phyloP scores from a whole-genome alignment of 495 filamentous ascomycete genomes.

The Penicillium verhagenii region DNA sequence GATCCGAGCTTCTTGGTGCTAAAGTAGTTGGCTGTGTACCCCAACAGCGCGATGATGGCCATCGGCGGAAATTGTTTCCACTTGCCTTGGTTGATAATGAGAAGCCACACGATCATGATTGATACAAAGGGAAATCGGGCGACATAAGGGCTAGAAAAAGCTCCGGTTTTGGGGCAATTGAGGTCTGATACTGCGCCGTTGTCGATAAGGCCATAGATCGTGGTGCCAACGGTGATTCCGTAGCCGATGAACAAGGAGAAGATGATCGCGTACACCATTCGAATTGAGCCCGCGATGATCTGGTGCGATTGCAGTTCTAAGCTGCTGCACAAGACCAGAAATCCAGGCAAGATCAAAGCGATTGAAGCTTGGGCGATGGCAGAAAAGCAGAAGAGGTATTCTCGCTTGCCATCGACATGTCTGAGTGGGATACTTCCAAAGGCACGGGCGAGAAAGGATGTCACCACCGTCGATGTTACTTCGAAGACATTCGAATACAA shows the following conservation, averaged over 20 bases:
- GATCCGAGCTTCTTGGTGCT: conserved; percentile 64
- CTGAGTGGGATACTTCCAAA: conserved; percentile 71
- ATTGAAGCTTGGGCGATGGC: conserved; percentile 88
- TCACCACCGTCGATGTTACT: conserved; percentile 75
- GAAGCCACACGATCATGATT: conserved; percentile 58
- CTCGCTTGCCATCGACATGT: conserved; percentile 36
- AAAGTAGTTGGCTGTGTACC: conserved; percentile 83
- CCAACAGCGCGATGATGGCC: conserved; percentile 71
- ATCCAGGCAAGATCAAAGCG: conserved; percentile 85
- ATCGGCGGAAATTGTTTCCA: conserved; percentile 86
- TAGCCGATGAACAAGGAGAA: conserved; percentile 92
- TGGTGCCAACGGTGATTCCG: conserved; percentile 88
- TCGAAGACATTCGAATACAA: conserved; percentile 82
- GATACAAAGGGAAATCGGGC: conserved; percentile 49
- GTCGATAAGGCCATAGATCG: conserved; percentile 81
- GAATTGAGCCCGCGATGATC: conserved; percentile 86
- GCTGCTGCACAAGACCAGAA: conserved; percentile 74
- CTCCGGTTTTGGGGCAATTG: conserved; percentile 52
- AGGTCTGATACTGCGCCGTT: conserved; percentile 65
- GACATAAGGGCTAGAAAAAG: conserved; percentile 31
- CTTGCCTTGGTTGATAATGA: conserved; percentile 85
- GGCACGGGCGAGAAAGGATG: conserved; percentile 78
- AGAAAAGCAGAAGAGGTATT: conserved; percentile 79
- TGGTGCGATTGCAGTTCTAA: conserved; percentile 82
- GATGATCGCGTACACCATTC: conserved; percentile 91